Base-by-base conservation (phyloP, 768 basidiomycete species). In the Trametopsis cervina region DNA sequence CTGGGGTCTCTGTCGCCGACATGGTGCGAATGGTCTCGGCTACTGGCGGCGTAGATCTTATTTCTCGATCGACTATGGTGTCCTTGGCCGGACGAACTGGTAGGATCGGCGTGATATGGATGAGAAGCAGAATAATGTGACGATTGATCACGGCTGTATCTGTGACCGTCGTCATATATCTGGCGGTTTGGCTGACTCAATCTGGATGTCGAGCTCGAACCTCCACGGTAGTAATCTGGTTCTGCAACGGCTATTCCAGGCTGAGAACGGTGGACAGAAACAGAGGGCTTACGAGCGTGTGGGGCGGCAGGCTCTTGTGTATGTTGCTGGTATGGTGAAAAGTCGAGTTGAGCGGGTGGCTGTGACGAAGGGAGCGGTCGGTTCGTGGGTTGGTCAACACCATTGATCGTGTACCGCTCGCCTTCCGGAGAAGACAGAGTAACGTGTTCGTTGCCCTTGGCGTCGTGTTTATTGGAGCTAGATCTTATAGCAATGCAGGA, bases 381-480 rank as follows among this genome's bases (percentile, higher is more conserved):
- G 29, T 29, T 33, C 17, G 48, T 2, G 2, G 57, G 51, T 35
- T 73, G 75, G 10, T 75, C 72, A 24, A 84, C 62, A 10, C 87
- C 87, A 49, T 90, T 88, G 56, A 90, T 69, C 13, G 77, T 82
- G 57, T 73, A 72, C 2, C 78, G 66, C 58, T 85, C 73, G 7
- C 87, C 87, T 46, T 89, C 83, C 4, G 81, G 76, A 47, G 74
- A 76, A 6, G 71, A 79, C 44, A 79, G 77, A 11, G 75, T 80
- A 40, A 84, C 67, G 60, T 88, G 83, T 56, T 86, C 83, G 54
- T 86, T 86, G 2, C 87, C 87, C 86, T 89, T 52, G 2, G 39
- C 55, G 25, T 47, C 49, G 39, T 37, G 59, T 47, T 4, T 42
- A 42, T 58, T n/a, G 56, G 26, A 24, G 36, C 45, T 45, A 47